These are phyloP conservation scores for Apophysomyces ossiformis DNA, from an alignment of 371 early-diverging fungal species.

Conservation along the genomic window DNA sequence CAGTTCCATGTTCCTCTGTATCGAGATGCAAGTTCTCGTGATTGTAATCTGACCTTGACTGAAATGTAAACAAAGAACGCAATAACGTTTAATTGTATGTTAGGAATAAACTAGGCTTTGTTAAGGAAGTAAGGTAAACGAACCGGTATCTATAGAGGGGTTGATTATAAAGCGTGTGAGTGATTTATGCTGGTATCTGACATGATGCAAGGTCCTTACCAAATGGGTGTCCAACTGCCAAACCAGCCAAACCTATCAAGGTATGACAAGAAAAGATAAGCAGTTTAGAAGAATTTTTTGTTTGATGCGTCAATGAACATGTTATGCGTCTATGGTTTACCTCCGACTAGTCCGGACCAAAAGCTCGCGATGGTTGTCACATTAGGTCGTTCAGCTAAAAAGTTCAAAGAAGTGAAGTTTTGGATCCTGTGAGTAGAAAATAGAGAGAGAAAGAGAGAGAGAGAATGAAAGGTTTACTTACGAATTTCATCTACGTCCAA, in stretches of 20 bases:
- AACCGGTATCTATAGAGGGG: conserved; percentile 42
- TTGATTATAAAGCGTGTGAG: not conserved
- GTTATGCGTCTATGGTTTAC: conserved; percentile 27
- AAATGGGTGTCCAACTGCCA: conserved; percentile 71
- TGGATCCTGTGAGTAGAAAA: not conserved
- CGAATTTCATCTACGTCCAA: conserved; percentile 50
- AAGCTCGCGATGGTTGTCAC: conserved; percentile 54
- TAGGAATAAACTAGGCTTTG: conserved; percentile 5
- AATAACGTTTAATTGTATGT: not conserved
- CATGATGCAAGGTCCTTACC: conserved; percentile 36
- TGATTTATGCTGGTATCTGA: too few species aligned
- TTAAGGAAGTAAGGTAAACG: conserved; percentile 1
- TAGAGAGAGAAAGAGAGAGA: not conserved
- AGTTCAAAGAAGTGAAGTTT: not conserved
- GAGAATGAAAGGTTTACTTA: conserved; percentile 15
- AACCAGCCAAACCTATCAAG: conserved; percentile 60
- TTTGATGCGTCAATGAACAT: not conserved
- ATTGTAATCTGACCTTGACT: conserved; percentile 66
- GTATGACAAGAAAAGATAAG: too few species aligned
- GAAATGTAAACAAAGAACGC: conserved; percentile 17
- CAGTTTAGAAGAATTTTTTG: not conserved
- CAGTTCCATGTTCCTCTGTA: conserved; percentile 71
- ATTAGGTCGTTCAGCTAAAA: conserved; percentile 41
- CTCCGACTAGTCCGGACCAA: conserved; percentile 63
- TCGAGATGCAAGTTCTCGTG: conserved; percentile 53